Conservation (phyloP, 2,329 filamentous ascomycete genomes). For the Lachnellula occidentalis region DNA sequence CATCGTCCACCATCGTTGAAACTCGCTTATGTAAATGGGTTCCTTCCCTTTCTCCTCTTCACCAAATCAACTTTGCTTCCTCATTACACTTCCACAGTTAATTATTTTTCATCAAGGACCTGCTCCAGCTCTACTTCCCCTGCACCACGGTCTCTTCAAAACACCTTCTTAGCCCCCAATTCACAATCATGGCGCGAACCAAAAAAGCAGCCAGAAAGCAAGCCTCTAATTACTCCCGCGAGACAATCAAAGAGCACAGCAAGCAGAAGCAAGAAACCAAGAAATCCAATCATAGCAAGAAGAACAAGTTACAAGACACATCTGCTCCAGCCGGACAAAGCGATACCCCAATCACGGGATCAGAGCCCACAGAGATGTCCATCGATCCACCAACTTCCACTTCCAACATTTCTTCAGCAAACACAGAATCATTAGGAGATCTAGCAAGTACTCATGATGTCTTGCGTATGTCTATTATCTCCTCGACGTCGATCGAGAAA, state of each 20-base stretch:
- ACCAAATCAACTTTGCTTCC: no score
- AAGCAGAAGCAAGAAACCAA: constrained; percentile 4
- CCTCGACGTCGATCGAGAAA: constrained; percentile 50
- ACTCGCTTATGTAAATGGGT: no score
- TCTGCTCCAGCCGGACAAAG: background rate
- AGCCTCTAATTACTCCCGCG: background rate
- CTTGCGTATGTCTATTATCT: constrained; percentile 49
- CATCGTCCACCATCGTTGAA: no score
- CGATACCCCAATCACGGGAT: background rate
- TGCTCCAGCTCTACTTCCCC: no score
- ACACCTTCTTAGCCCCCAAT: constrained; percentile 5
- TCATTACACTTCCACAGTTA: no score
- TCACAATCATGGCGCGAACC: constrained; percentile 23
- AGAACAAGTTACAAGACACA: background rate
- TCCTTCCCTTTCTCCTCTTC: no score
- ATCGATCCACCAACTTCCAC: background rate
- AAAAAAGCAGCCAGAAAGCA: constrained; percentile 7
- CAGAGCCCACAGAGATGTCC: background rate
- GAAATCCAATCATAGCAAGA: background rate
- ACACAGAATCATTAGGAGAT: constrained; percentile 33
- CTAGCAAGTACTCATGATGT: constrained; percentile 36
- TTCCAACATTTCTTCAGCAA: background rate
- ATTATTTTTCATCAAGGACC: no score
- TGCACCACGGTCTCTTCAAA: no score
- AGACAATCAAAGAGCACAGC: constrained; percentile 5